phyloP scores from a whole-genome alignment of 306 rosid genomes.

The Crotalaria pallida region DNA sequence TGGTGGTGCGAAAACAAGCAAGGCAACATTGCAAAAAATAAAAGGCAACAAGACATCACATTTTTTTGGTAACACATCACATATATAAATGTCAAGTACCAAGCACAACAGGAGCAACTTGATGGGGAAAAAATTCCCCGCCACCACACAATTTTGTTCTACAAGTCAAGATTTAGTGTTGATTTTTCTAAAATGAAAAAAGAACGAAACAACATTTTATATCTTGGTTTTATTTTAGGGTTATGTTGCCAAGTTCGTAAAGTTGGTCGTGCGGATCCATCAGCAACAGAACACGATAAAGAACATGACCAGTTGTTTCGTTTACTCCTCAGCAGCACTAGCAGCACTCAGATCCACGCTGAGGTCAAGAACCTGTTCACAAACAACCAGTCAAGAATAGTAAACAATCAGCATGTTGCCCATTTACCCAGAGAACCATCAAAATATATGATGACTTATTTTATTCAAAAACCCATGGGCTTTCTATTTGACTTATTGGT shows the following conservation, averaged over 20 bases:
- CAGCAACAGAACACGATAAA: conserved; percentile 18
- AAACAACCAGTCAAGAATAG: conserved; percentile 4
- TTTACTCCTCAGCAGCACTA: conserved; percentile 92
- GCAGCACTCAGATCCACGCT: conserved; percentile 96
- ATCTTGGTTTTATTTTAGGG: conserved; percentile 19
- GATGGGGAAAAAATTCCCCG: conserved; percentile 6
- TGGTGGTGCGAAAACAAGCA: not conserved
- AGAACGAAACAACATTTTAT: not conserved
- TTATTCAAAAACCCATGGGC: too few species aligned
- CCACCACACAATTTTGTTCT: conserved; percentile 14
- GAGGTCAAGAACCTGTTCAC: conserved; percentile 74
- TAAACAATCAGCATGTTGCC: not conserved
- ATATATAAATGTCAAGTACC: not conserved
- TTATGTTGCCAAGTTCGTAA: not conserved
- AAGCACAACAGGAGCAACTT: conserved; percentile 2
- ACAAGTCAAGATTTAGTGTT: not conserved
- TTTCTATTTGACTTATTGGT: not conserved
- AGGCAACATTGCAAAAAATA: not conserved
- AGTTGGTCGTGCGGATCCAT: not conserved
- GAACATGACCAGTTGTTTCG: not conserved
- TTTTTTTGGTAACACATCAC: not conserved
- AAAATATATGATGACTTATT: not conserved
- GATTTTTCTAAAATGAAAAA: not conserved
- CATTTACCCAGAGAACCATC: conserved; percentile 13
- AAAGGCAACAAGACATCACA: not conserved